Evolutionary conservation across 2,329 filamentous ascomycete species (phyloP).

Genomic region (Neofusicoccum umdonicola): DNA sequence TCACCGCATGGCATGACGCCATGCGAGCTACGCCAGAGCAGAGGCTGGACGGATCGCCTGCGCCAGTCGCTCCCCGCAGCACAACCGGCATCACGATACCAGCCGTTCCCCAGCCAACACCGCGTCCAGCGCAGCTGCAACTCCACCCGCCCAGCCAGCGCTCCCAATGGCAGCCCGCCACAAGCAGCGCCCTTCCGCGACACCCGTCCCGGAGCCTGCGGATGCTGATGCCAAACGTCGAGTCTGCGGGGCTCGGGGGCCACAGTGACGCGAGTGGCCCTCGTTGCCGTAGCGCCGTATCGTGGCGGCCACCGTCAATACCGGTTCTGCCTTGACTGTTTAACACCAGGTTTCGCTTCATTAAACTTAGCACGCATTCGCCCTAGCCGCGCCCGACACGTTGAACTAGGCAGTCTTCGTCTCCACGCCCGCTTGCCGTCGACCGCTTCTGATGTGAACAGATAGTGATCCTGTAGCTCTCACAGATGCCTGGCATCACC

Average conservation of each 20-base stretch:
- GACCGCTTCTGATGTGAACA: too few relatives aligned
- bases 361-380: background rate
- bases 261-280: conserved; percentile 7
- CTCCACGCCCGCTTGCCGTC: background rate
- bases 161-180: background rate
- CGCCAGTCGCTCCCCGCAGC: background rate
- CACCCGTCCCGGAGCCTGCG: background rate
- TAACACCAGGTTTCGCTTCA: background rate
- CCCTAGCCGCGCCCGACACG: background rate
- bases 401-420: background rate
- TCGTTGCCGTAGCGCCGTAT: background rate
- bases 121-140: background rate
- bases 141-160: background rate
- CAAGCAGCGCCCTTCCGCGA: background rate
- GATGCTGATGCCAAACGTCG: background rate
- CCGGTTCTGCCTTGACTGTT: background rate
- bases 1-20: conserved; percentile 10
- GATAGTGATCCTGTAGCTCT: too few relatives aligned
- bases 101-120: conserved; percentile 4
- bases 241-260: background rate
- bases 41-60: conserved; percentile 1
- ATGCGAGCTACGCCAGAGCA: background rate
- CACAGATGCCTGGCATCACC: background rate
- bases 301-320: background rate
- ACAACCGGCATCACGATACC: background rate